Base-by-base conservation (phyloP, 1,284 basidiomycete species). In the Mycena citricolor region DNA sequence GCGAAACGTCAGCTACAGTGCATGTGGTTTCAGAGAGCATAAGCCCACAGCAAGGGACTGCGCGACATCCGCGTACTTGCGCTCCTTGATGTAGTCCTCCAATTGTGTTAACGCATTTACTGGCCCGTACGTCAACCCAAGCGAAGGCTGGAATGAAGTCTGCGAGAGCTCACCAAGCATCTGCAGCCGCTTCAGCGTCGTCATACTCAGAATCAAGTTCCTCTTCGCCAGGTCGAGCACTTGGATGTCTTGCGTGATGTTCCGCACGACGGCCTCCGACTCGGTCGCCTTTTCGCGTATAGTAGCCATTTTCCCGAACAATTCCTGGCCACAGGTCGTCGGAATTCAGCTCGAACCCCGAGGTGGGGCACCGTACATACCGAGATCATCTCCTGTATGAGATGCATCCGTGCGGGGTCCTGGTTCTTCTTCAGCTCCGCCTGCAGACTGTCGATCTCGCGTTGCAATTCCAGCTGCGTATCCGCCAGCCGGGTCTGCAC, bases 181-280 rank as follows among this genome's bases (percentile, higher is more conserved):
- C 62, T 94, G 92, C 57, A 98, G 75, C 32, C 93, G 71, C 65
- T 93, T 94, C 52, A 98, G 68, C 2, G 85, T 88, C 4, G 90
- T 94, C 80, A 99, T 94, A 57, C 90, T 92, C 19, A 80, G 69
- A 19, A 88, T 86, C 34, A 95, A 76, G 61, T 99, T 98, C 67
- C 85, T 86, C 76, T 99, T 99, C 23, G 94, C 94, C 24, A 90
- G 72, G 62, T 99, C 97, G 24, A 99, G 76, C 5, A 88, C 82
- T 62, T 97, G 93, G 44, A 99, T 98, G 63, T 99, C 97, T 54
- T 91, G 86, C 5, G 97, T 99, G 57, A 99, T 97, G 51, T 92
- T 84, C 47, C 89, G 79, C 25, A 99, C 97, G 35, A 97, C 92
- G 1, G 90, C 91, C 62, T 99, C 95, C 10, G 92, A 94, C 63